Evolutionary conservation across 2,329 filamentous ascomycete species (phyloP).

Genomic region (Epichloe baconii): DNA sequence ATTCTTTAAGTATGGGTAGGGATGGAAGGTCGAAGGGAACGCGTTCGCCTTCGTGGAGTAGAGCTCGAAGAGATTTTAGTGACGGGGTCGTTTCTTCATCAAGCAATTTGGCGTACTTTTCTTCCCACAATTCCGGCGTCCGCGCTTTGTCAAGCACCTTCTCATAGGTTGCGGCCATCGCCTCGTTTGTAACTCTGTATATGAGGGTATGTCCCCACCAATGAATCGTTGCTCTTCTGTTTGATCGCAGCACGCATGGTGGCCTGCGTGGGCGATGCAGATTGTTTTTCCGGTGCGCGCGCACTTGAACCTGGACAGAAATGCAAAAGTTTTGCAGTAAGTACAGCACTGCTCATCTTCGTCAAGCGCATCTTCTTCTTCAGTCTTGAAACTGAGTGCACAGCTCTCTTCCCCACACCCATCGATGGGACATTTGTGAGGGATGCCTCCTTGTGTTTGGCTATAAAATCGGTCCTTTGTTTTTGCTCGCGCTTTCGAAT

Average conservation of each 20-base stretch:
- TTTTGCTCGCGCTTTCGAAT: slow-evolving; percentile 61
- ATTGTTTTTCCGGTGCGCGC: slow-evolving; percentile 66
- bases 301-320: slow-evolving; percentile 82
- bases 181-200: slow-evolving; percentile 64
- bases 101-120: slow-evolving; percentile 75
- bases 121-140: slow-evolving; percentile 77
- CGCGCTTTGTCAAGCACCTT: slow-evolving; percentile 79
- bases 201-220: slow-evolving; percentile 61
- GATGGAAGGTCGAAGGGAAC: slow-evolving; percentile 84
- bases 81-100: slow-evolving; percentile 75
- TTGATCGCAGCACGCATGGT: slow-evolving; percentile 65
- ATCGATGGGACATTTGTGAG: slow-evolving; percentile 37
- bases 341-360: slow-evolving; percentile 90
- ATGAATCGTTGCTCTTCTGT: slow-evolving; percentile 52
- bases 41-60: slow-evolving; percentile 88
- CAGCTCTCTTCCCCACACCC: slow-evolving; percentile 38
- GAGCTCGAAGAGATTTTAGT: slow-evolving; percentile 69
- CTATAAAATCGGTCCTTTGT: slow-evolving; percentile 55
- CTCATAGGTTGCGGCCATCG: slow-evolving; percentile 50
- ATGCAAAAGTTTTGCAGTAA: slow-evolving; percentile 86
- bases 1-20: slow-evolving; percentile 67
- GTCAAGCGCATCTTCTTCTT: slow-evolving; percentile 67
- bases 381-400: slow-evolving; percentile 47
- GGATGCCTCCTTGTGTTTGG: slow-evolving; percentile 45
- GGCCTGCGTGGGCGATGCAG: slow-evolving; percentile 72